A percentile compares a stretch with the other conserved stretches of the same genome.
Evolutionary conservation across 106 monocot species (phyloP).

Genomic region (Allium fistulosum): DNA sequence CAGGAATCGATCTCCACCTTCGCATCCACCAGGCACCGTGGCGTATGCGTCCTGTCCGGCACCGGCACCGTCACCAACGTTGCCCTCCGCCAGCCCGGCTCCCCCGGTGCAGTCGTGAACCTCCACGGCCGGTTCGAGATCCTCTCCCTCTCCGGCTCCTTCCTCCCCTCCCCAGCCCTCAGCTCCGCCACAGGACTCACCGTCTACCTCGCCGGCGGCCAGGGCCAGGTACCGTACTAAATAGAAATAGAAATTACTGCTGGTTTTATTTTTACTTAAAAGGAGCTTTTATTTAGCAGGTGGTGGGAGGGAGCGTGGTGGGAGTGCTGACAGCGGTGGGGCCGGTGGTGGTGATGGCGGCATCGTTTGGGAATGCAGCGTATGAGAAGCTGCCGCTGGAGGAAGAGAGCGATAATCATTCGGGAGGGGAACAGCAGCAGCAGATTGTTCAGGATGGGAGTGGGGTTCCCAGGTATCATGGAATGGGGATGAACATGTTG

Average conservation of each 20-base stretch:
- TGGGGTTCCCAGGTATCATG: conserved; percentile 10
- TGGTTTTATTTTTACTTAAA: too few species aligned
- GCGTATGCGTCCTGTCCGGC: conserved; percentile 52
- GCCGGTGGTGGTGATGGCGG: conserved; percentile 58
- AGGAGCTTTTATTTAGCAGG: too few species aligned
- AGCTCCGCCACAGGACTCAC: conserved; percentile 45
- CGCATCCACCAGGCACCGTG: conserved; percentile 51
- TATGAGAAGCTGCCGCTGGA: conserved; percentile 61
- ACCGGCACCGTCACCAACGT: conserved; percentile 55
- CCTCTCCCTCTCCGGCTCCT: conserved; percentile 48
- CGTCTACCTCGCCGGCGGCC: conserved; percentile 47
- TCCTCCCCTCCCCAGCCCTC: conserved; percentile 59
- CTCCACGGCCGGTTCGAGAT: conserved; percentile 67
- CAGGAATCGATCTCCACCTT: conserved; percentile 45
- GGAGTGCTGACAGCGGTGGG: conserved; percentile 40
- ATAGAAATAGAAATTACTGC: too few species aligned
- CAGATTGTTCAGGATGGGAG: conserved; percentile 16
- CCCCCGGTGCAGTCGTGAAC: conserved; percentile 33
- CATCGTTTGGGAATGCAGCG: conserved; percentile 54
- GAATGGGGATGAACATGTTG: not conserved
- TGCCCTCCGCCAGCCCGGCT: conserved; percentile 48
- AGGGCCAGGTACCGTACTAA: conserved; percentile 28
- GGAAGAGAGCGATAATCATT: conserved; percentile 30
- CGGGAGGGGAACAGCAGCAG: conserved; percentile 10
- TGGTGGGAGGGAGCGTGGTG: conserved; percentile 58